Evolutionary conservation across 805 yeast species (phyloP).

Genomic region (Suhomyces sp.): DNA sequence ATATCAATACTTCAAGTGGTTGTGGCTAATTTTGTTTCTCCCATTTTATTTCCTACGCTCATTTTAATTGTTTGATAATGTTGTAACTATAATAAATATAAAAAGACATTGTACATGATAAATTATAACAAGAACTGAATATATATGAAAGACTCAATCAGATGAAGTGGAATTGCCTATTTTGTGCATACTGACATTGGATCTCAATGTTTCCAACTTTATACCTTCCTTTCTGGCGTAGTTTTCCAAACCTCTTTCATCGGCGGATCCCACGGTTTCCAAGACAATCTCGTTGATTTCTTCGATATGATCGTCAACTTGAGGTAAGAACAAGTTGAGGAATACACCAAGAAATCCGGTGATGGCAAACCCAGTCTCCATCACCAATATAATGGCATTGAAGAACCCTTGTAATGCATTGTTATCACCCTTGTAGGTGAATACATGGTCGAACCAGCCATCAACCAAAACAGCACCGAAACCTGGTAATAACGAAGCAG

Average conservation of each 20-base stretch:
- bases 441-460: conserved; percentile 60
- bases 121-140: not conserved
- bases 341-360: conserved; percentile 64
- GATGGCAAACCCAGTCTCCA: conserved; percentile 72
- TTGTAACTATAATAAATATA: not conserved
- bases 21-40: no score
- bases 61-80: no score
- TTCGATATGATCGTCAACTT: conserved; percentile 49
- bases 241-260: conserved; percentile 31
- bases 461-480: conserved; percentile 65
- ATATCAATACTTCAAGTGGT: no score
- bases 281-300: conserved; percentile 45
- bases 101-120: not conserved
- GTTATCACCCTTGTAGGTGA: conserved; percentile 66
- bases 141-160: not conserved
- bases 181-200: conserved; percentile 5
- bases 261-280: conserved; percentile 42
- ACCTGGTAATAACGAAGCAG: conserved; percentile 64
- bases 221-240: conserved; percentile 32
- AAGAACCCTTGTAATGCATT: conserved; percentile 55
- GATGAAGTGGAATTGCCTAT: conserved; percentile 2
- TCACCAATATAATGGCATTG: conserved; percentile 64
- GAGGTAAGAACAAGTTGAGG: conserved; percentile 61
- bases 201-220: conserved; percentile 22
- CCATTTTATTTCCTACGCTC: no score